phyloP scores from a whole-genome alignment of 1,284 basidiomycete genomes.

The Pseudozyma sp. region DNA sequence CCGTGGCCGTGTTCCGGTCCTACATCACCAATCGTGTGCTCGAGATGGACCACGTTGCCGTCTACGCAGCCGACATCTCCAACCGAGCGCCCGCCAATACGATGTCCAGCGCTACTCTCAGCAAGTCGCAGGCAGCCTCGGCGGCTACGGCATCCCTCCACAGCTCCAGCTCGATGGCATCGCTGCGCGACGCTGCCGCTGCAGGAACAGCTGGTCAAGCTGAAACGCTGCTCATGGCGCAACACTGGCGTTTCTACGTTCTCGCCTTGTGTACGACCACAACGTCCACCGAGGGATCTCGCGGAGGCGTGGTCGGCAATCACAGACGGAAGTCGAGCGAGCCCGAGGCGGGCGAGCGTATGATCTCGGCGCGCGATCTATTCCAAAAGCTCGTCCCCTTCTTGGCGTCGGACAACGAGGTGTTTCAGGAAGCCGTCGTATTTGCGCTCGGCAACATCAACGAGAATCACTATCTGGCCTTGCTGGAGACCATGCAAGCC shows the following conservation, averaged over 20 bases:
- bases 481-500: conserved; percentile 84
- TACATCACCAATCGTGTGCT: conserved; percentile 68
- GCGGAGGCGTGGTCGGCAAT: conserved; percentile 75
- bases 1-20: conserved; percentile 69
- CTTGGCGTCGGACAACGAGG: conserved; percentile 83
- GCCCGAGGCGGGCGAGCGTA: conserved; percentile 73
- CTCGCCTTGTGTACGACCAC: conserved; percentile 82
- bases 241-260: conserved; percentile 90
- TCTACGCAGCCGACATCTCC: conserved; percentile 67
- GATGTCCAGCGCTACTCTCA: conserved; percentile 23
- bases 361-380: conserved; percentile 79
- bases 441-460: conserved; percentile 88
- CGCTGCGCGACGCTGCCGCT: conserved; percentile 51
- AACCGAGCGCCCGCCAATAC: conserved; percentile 38
- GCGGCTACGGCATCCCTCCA: conserved; percentile 30
- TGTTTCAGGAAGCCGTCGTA: conserved; percentile 86
- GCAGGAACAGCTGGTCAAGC: conserved; percentile 48
- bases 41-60: conserved; percentile 69
- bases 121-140: conserved; percentile 40
- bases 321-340: conserved; percentile 81
- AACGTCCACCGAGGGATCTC: conserved; percentile 60
- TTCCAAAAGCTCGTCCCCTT: conserved; percentile 88
- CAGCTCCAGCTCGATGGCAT: conserved; percentile 35
- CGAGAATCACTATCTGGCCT: conserved; percentile 79
- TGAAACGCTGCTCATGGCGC: conserved; percentile 77